Percentiles rank a stretch among this genome's conserved stretches.
Conservation (phyloP, 208 protist species). For the Herpetomonas tarakana region DNA sequence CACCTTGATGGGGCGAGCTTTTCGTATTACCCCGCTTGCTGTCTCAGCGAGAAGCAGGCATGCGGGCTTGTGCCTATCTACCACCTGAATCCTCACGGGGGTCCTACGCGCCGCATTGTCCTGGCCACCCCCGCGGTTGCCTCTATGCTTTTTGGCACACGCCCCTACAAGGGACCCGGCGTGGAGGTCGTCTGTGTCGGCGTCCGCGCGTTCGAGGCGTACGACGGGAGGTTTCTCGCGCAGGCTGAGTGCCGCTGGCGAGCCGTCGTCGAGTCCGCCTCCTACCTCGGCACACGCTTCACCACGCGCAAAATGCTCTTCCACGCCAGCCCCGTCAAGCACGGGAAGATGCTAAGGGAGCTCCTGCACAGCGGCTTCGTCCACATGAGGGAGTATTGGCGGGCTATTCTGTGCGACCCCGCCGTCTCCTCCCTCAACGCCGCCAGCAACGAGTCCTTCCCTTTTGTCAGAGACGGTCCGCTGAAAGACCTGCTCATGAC, state of each 20-base stretch:
- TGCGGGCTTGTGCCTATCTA: constrained; percentile 74
- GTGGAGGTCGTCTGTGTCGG: constrained; percentile 87
- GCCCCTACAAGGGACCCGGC: constrained; percentile 87
- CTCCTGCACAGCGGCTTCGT: constrained; percentile 76
- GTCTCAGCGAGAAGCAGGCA: background rate
- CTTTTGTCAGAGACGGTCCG: constrained; percentile 32
- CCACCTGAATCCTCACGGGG: constrained; percentile 83
- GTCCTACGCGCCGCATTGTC: constrained; percentile 71
- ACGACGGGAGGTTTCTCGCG: constrained; percentile 72
- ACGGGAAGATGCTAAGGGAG: constrained; percentile 43
- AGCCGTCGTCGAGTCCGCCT: constrained; percentile 76
- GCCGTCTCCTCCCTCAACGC: background rate
- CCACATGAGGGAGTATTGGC: constrained; percentile 68
- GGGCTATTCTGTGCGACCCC: constrained; percentile 32
- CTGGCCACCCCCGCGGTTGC: constrained; percentile 66
- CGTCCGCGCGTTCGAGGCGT: constrained; percentile 81
- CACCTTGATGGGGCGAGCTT: constrained; percentile 29
- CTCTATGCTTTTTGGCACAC: constrained; percentile 62
- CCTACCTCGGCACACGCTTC: constrained; percentile 57
- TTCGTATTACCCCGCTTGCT: constrained; percentile 24
- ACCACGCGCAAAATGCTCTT: constrained; percentile 60
- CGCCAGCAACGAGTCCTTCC: constrained; percentile 1
- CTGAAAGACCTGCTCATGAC: constrained; percentile 26
- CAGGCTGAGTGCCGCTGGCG: constrained; percentile 79
- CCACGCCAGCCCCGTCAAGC: constrained; percentile 17